A percentile compares a stretch with the other conserved stretches of the same genome.
These are phyloP conservation scores for Dionaea muscipula DNA, from an alignment of 179 eudicot species.

Conservation along the genomic window DNA sequence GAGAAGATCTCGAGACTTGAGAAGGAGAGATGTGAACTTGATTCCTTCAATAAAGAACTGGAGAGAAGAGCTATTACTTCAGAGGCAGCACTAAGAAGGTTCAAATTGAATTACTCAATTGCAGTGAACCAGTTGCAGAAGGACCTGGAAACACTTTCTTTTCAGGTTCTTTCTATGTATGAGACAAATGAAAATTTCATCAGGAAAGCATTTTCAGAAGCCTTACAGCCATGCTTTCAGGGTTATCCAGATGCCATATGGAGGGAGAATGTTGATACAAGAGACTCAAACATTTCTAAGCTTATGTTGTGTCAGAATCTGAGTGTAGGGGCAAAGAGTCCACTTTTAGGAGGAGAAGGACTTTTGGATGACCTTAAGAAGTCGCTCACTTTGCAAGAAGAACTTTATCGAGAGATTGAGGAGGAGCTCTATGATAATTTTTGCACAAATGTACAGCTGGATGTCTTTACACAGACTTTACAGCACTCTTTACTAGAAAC, in stretches of 20 bases:
- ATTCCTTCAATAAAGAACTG: slow-evolving; percentile 54
- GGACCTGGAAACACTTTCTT: slow-evolving; percentile 81
- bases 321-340: slow-evolving; percentile 23
- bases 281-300: slow-evolving; percentile 18
- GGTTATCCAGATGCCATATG: slow-evolving; percentile 19
- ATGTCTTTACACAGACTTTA: slow-evolving; percentile 50
- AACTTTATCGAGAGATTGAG: slow-evolving; percentile 53
- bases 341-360: slow-evolving; percentile 33
- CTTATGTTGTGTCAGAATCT: slow-evolving; percentile 19
- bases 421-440: slow-evolving; percentile 61
- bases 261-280: slow-evolving; percentile 13
- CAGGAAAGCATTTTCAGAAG: slow-evolving; percentile 51
- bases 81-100: slow-evolving; percentile 72
- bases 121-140: slow-evolving; percentile 86
- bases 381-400: slow-evolving; percentile 57
- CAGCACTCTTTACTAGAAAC: slow-evolving; percentile 52
- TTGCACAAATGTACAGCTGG: slow-evolving; percentile 43
- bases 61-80: slow-evolving; percentile 69
- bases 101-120: slow-evolving; percentile 77
- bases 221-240: slow-evolving; percentile 26
- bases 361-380: slow-evolving; percentile 54
- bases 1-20: slow-evolving; percentile 46
- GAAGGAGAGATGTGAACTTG: slow-evolving; percentile 50
- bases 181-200: slow-evolving; percentile 84
- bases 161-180: slow-evolving; percentile 76